Conservation (phyloP, 768 basidiomycete species). For the Austroboletus eburneus region DNA sequence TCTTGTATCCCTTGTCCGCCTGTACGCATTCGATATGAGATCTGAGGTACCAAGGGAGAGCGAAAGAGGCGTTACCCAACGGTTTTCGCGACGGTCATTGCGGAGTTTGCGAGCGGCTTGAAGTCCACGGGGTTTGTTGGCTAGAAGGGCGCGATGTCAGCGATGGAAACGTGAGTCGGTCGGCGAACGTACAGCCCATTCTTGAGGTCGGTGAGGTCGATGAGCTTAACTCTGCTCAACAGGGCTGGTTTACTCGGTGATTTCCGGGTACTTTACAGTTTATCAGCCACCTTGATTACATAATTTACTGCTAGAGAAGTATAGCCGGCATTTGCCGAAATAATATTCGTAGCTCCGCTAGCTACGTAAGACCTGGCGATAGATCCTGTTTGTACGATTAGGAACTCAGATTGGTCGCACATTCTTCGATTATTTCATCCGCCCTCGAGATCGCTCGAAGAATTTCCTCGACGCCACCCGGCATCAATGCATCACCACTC, state of each 20-base stretch:
- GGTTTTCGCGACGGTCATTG: constrained; percentile 88
- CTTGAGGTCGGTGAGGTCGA: constrained; percentile 54
- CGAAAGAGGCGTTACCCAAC: constrained; percentile 71
- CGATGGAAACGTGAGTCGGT: constrained; percentile 2
- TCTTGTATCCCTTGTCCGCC: constrained; percentile 99
- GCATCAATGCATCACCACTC: too few species aligned
- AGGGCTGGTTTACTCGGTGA: constrained; percentile 22
- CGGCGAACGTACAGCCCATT: constrained; percentile 76
- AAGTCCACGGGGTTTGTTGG: constrained; percentile 99
- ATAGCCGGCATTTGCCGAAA: too few species aligned
- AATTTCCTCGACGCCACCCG: too few species aligned
- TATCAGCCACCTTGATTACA: constrained; percentile 30
- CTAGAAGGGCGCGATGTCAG: constrained; percentile 35
- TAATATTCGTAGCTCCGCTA: too few species aligned
- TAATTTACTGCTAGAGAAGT: too few species aligned
- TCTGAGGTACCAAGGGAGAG: not conserved
- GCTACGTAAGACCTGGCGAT: too few species aligned
- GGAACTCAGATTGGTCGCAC: too few species aligned
- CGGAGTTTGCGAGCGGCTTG: constrained; percentile 99
- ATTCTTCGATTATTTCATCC: too few species aligned
- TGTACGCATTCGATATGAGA: constrained; percentile 31
- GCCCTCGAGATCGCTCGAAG: too few species aligned
- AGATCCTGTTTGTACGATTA: too few species aligned
- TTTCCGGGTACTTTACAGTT: constrained; percentile 40
- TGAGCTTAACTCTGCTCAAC: constrained; percentile 23